Conservation (phyloP, 805 yeast species). For the Zygosaccharomyces rouxii region DNA sequence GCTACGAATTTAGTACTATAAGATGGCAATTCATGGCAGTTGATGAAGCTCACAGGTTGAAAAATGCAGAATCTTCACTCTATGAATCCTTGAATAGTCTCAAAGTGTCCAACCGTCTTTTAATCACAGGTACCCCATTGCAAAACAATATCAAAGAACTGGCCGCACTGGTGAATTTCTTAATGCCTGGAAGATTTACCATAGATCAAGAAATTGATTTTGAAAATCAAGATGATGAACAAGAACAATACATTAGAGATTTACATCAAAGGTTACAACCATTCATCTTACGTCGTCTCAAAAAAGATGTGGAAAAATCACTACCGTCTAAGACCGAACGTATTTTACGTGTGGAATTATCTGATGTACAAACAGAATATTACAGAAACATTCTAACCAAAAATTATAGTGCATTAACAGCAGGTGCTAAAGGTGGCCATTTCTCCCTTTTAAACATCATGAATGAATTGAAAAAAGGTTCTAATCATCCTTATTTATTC, state of each 20-base stretch:
- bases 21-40: slow-evolving; percentile 97
- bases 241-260: slow-evolving; percentile 82
- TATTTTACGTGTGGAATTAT: slow-evolving; percentile 87
- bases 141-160: slow-evolving; percentile 94
- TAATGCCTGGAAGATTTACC: slow-evolving; percentile 89
- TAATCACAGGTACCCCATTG: slow-evolving; percentile 96
- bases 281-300: slow-evolving; percentile 84
- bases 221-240: slow-evolving; percentile 80
- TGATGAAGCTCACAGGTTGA: slow-evolving; percentile 96
- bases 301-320: slow-evolving; percentile 96
- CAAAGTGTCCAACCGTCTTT: slow-evolving; percentile 74
- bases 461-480: slow-evolving; percentile 94
- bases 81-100: slow-evolving; percentile 84
- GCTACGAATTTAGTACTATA: slow-evolving; percentile 69
- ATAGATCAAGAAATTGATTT: slow-evolving; percentile 95
- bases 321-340: slow-evolving; percentile 94
- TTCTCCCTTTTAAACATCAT: slow-evolving; percentile 84
- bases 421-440: slow-evolving; percentile 73
- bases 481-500: slow-evolving; percentile 93
- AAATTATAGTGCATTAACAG: slow-evolving; percentile 86
- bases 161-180: slow-evolving; percentile 89
- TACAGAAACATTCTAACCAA: slow-evolving; percentile 90
- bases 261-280: slow-evolving; percentile 85
- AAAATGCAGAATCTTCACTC: slow-evolving; percentile 87
- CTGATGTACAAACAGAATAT: slow-evolving; percentile 92